Evolutionary conservation across 306 rosid genomes (phyloP), one percentile per base, ranked within the genome.

Genomic region (Casuarina glauca): DNA sequence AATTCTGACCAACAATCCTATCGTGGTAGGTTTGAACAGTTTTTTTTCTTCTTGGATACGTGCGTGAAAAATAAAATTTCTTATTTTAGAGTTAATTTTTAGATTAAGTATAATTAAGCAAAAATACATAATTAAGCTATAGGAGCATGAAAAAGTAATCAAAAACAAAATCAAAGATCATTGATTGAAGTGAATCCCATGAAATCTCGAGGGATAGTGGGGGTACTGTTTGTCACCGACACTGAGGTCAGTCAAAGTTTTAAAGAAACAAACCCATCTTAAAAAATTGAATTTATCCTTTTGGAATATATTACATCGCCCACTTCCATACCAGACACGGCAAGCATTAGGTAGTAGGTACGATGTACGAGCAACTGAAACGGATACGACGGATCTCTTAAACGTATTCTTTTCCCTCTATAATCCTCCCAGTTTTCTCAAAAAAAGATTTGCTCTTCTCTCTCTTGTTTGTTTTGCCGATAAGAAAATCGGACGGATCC

Each of bases 331-430:
- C 52, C 3, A 49, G 39, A 17, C 2, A 6, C 36, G 43, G 45
- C 69, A 54, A 39, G 72, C 1, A 76, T 73, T 70, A 79, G 83
- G 85, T 62, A 76, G 78, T 78, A 20, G 87, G 93, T 86, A 84
- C 81, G 78, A 78, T 36, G 92, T 89, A 86, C 86, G 82, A 77
- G 89, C 80, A 84, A 89, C 87, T 78, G 82, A 89, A 85, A 82
- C 13, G 46, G 87, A 85, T 82, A 80, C 88, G 86, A 2, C 15
- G 80, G 80, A 87, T 84, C 36, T 73, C 69, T 78, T 52, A 70
- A 62, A 48, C 60, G 3, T 79, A 50, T 76, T 67, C 72, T 79
- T 60, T 17, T 38, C 80, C 32, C 78, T 60, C 51, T 78, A 79
- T 78, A 12, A 38, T 72, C 44, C 58, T 69, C 35, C 73, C 26